These are phyloP conservation scores for Ceratobasidium sp. DNA, from an alignment of 1,284 basidiomycete genomes.

Conservation along the genomic window DNA sequence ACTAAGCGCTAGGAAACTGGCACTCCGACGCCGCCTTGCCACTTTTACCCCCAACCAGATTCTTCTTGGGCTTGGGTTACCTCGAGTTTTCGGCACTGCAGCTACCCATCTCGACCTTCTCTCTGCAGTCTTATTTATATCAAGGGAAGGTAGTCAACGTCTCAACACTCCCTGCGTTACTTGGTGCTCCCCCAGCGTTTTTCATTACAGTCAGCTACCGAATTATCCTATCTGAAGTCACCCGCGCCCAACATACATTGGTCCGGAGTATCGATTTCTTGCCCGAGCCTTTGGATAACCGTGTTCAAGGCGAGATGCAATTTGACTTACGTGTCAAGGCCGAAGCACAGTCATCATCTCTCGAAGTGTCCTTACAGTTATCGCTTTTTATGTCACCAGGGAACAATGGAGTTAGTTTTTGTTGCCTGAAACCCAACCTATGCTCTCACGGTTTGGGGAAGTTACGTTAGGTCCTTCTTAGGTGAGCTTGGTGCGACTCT, in stretches of 20 bases:
- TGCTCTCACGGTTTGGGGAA: conserved; percentile 55
- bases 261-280: conserved; percentile 70
- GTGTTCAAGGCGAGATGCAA: conserved; percentile 69
- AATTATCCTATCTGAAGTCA: conserved; percentile 58
- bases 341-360: conserved; percentile 78
- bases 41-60: conserved; percentile 91
- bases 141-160: conserved; percentile 80
- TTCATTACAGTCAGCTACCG: conserved; percentile 61
- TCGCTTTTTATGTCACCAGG: conserved; percentile 61
- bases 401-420: conserved; percentile 72
- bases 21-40: too few relatives aligned
- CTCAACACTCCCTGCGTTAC: conserved; percentile 63
- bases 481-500: conserved; percentile 16
- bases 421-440: conserved; percentile 81
- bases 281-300: conserved; percentile 84
- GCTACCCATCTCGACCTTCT: conserved; percentile 87
- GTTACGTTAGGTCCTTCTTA: conserved; percentile 51
- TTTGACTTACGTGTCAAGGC: conserved; percentile 76
- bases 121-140: conserved; percentile 89
- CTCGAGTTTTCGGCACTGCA: conserved; percentile 84
- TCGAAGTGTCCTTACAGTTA: conserved; percentile 75
- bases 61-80: conserved; percentile 82
- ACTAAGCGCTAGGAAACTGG: too few relatives aligned
- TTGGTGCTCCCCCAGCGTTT: conserved; percentile 63
- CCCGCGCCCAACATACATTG: conserved; percentile 68